Evolutionary conservation across 2,329 filamentous ascomycete genomes (phyloP), one percentile per base, ranked within the genome.

Genomic region (Epichloe baconii): DNA sequence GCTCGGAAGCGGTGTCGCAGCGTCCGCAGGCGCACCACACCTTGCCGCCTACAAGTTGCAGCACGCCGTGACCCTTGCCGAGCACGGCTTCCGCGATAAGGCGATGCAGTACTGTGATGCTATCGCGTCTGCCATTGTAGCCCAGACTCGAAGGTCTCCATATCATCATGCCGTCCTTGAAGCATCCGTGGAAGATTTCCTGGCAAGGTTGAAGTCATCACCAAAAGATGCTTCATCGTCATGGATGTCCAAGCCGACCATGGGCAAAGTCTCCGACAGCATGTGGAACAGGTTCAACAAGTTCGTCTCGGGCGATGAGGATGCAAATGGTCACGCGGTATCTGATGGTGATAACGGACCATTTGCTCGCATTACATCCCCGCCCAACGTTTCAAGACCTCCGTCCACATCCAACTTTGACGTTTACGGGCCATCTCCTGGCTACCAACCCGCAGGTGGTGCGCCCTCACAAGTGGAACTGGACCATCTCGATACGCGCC

Each of bases 241-340:
- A 2, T 95, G 91, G 88, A 93, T 98, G 49, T 85, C 88, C 1
- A 95, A 93, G 66, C 89, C 91, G 6, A 96, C 82, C 66, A 94
- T 97, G 79, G 90, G 94, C 66, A 95, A 94, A 68, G 88, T 97
- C 0, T 93, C 90, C 2, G 89, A 86, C 54, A 88, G 86, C 36
- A 81, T 97, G 64, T 90, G 88, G 78, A 89, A 83, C 56, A 88
- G 86, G 53, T 96, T 99, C 69, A 97, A 90, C 69, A 96, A 89
- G 61, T 98, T 98, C 62, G 89, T 98, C 54, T 83, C 86, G 48
- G 94, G 93, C 14, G 91, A 96, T 53, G 91, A 97, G 50, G 89
- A 95, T 53, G 88, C 94, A 52, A 81, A 79, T 52, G 85, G 88
- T 48, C 74, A 75, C 36, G 74, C 74, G 10, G 80, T 78, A 0